phyloP scores from a whole-genome alignment of 139 green algal species.

The Medakamo hakoo region DNA sequence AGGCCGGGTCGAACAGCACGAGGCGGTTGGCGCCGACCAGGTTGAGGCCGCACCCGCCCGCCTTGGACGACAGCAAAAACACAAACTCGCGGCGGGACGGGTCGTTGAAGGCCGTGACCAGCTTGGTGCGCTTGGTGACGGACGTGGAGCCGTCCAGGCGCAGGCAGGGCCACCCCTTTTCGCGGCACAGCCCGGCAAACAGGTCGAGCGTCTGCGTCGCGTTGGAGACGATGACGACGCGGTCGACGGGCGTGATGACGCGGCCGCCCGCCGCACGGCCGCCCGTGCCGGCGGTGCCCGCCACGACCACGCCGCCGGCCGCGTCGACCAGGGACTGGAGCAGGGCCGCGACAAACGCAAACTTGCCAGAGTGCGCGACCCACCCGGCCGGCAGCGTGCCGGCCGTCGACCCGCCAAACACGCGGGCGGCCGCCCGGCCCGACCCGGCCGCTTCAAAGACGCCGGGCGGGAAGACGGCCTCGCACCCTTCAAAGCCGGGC shows the following conservation, averaged over 20 bases:
- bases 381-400: slow-evolving; percentile 40
- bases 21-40: slow-evolving; percentile 89
- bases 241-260: slow-evolving; percentile 62
- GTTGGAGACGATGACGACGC: slow-evolving; percentile 86
- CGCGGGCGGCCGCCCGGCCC: slow-evolving; percentile 20
- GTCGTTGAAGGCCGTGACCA: slow-evolving; percentile 63
- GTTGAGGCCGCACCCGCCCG: slow-evolving; percentile 93
- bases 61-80: slow-evolving; percentile 92
- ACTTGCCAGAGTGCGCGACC: slow-evolving; percentile 63
- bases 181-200: slow-evolving; percentile 63
- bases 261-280: no score
- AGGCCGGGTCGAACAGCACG: slow-evolving; percentile 88
- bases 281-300: slow-evolving; percentile 21
- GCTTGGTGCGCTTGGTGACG: slow-evolving; percentile 87
- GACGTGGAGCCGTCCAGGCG: slow-evolving; percentile 79
- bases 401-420: not conserved
- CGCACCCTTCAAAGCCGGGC: slow-evolving; percentile 57
- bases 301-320: not conserved
- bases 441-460: slow-evolving; percentile 62
- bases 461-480: slow-evolving; percentile 56
- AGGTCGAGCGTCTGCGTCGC: slow-evolving; percentile 86
- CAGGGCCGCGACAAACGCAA: slow-evolving; percentile 13
- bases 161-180: slow-evolving; percentile 70
- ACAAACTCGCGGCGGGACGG: slow-evolving; percentile 47
- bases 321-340: not conserved